These are phyloP conservation scores for Margaritispora aquatica DNA, from an alignment of 495 filamentous ascomycete species.

Conservation along the genomic window DNA sequence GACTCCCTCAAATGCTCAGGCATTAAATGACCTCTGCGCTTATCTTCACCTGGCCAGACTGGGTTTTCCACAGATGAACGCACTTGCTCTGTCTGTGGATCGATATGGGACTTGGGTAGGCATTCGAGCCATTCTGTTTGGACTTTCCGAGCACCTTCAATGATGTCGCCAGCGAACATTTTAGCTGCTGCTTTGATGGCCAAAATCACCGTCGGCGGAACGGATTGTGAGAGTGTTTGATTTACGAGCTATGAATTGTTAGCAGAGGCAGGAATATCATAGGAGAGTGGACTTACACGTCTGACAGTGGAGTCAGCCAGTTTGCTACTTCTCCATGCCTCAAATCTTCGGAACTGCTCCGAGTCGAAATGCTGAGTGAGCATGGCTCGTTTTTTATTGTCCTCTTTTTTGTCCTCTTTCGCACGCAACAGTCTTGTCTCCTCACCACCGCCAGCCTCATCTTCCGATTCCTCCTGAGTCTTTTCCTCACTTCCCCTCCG, in stretches of 20 bases:
- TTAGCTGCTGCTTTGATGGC: constrained; percentile 79
- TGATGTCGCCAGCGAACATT: constrained; percentile 75
- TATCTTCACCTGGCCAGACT: constrained; percentile 22
- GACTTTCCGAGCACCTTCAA: constrained; percentile 72
- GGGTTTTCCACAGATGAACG: constrained; percentile 23
- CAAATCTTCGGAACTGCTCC: constrained; percentile 66
- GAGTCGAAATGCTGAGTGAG: constrained; percentile 62
- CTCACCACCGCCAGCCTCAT: constrained; percentile 58
- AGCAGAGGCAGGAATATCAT: not conserved
- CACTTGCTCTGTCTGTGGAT: constrained; percentile 38
- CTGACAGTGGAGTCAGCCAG: constrained; percentile 45
- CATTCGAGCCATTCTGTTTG: constrained; percentile 67
- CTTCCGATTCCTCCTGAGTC: constrained; percentile 46
- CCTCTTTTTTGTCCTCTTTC: constrained; percentile 63
- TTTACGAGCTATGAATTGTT: constrained; percentile 59
- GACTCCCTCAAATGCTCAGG: constrained; percentile 82
- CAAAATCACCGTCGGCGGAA: constrained; percentile 68
- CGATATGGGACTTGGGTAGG: constrained; percentile 30
- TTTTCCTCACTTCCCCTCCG: constrained; percentile 15
- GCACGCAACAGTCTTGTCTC: constrained; percentile 55
- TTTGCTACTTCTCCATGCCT: constrained; percentile 64
- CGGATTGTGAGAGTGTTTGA: constrained; percentile 82
- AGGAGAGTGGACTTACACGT: constrained; percentile 32
- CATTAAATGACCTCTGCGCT: constrained; percentile 61
- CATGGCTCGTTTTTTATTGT: constrained; percentile 53